phyloP scores from a whole-genome alignment of 306 rosid species.

The Crataegus laevigata region DNA sequence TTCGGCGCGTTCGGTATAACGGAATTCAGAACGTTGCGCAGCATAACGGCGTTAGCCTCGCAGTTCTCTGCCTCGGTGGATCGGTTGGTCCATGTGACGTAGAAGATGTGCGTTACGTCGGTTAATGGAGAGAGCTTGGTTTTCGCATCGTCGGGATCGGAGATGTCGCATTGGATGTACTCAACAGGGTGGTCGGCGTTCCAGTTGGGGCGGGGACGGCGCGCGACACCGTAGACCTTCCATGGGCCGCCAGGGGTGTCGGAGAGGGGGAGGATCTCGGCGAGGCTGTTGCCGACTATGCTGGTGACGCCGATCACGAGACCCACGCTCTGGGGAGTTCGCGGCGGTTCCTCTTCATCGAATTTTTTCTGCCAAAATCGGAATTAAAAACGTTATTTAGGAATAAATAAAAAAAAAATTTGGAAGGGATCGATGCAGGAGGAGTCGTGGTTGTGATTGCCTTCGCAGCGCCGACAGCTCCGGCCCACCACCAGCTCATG shows the following conservation, averaged over 20 bases:
- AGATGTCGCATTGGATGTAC: slow-evolving; percentile 63
- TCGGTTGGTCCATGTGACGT: slow-evolving; percentile 46
- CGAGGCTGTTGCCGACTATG: slow-evolving; percentile 73
- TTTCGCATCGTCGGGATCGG: slow-evolving; percentile 40
- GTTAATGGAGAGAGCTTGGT: slow-evolving; percentile 49
- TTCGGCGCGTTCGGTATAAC: slow-evolving; percentile 54
- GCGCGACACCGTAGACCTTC: slow-evolving; percentile 77
- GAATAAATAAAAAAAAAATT: no score
- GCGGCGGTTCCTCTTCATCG: slow-evolving; percentile 45
- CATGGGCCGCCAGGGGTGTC: slow-evolving; percentile 82
- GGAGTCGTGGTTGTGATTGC: background rate
- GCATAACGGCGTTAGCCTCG: slow-evolving; percentile 49
- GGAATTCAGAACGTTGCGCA: slow-evolving; percentile 39
- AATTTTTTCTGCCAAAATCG: slow-evolving; percentile 37
- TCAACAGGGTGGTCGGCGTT: slow-evolving; percentile 59
- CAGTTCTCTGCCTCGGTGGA: slow-evolving; percentile 49
- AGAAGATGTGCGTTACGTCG: slow-evolving; percentile 68
- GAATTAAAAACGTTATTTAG: background rate
- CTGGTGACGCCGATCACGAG: slow-evolving; percentile 64
- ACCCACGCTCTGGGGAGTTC: slow-evolving; percentile 38
- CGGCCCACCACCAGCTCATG: slow-evolving; percentile 69
- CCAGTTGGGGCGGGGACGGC: slow-evolving; percentile 66
- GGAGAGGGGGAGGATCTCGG: slow-evolving; percentile 65
- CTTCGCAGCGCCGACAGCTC: slow-evolving; percentile 52
- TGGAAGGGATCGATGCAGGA: background rate